Conservation (phyloP, 148 eudicot species). For the Dianthus caryophyllus region DNA sequence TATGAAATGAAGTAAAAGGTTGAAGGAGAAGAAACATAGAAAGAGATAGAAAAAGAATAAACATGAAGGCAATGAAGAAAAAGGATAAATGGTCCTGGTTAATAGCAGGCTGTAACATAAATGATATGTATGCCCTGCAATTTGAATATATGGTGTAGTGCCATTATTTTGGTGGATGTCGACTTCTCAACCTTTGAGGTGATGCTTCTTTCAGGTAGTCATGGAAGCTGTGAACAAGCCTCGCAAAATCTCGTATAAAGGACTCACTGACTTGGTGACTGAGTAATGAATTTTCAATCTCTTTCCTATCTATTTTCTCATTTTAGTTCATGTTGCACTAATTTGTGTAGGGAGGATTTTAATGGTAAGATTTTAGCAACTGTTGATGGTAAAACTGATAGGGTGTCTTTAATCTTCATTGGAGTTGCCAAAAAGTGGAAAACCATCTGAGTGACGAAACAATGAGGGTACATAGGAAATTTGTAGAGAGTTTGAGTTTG, state of each 20-base stretch:
- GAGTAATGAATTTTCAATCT: conserved; percentile 48
- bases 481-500: too few species aligned
- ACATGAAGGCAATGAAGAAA: neutral
- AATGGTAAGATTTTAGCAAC: too few species aligned
- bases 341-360: too few species aligned
- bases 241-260: conserved; percentile 80
- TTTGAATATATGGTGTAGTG: too few species aligned
- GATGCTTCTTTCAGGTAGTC: conserved; percentile 59
- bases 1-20: neutral
- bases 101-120: too few species aligned
- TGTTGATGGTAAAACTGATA: too few species aligned
- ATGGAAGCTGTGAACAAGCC: conserved; percentile 98
- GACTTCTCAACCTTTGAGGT: neutral
- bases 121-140: neutral
- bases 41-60: neutral
- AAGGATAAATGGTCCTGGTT: too few species aligned
- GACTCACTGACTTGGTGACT: conserved; percentile 91
- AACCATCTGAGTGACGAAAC: too few species aligned
- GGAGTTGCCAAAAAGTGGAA: too few species aligned
- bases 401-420: too few species aligned
- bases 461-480: too few species aligned
- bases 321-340: neutral
- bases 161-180: too few species aligned
- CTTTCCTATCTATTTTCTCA: conserved; percentile 10
- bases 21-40: neutral